Percentiles rank a stretch among this genome's conserved stretches.
Evolutionary conservation across 2,329 filamentous ascomycete genomes (phyloP).

Genomic region (Davidsoniella australis): DNA sequence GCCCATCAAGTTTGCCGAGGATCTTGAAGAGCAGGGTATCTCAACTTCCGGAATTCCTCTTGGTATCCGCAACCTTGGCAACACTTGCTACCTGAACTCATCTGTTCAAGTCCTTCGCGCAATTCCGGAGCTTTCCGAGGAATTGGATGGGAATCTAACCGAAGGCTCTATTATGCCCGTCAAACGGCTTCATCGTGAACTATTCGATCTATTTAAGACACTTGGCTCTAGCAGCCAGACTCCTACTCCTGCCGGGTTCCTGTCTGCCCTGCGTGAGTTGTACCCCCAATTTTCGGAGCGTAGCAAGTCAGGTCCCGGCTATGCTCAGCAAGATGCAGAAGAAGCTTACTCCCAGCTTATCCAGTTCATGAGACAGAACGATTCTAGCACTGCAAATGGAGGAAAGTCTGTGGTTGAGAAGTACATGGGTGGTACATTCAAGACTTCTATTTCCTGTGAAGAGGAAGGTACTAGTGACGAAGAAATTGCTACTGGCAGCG

Average conservation of each 20-base stretch:
- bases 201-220: constrained; percentile 23
- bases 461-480: constrained; percentile 58
- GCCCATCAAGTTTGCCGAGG: constrained; percentile 75
- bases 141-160: constrained; percentile 20
- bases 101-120: constrained; percentile 80
- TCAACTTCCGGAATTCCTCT: constrained; percentile 73
- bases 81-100: constrained; percentile 97
- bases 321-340: constrained; percentile 95
- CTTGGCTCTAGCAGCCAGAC: constrained; percentile 50
- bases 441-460: constrained; percentile 65
- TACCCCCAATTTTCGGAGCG: constrained; percentile 91
- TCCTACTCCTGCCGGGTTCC: constrained; percentile 69
- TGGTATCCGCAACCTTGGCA: constrained; percentile 80
- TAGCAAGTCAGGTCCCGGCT: constrained; percentile 65
- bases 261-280: constrained; percentile 57
- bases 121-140: constrained; percentile 78
- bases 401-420: constrained; percentile 65
- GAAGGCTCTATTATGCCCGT: too few relatives aligned
- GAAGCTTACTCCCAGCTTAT: constrained; percentile 97
- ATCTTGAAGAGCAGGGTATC: constrained; percentile 90
- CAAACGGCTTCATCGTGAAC: too few relatives aligned
- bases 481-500: constrained; percentile 51
- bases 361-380: constrained; percentile 46
- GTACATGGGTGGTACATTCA: constrained; percentile 73
- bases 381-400: neutral